Evolutionary conservation across 202 grass and related monocot genomes (phyloP).

Genomic region (Musa balbisiana): DNA sequence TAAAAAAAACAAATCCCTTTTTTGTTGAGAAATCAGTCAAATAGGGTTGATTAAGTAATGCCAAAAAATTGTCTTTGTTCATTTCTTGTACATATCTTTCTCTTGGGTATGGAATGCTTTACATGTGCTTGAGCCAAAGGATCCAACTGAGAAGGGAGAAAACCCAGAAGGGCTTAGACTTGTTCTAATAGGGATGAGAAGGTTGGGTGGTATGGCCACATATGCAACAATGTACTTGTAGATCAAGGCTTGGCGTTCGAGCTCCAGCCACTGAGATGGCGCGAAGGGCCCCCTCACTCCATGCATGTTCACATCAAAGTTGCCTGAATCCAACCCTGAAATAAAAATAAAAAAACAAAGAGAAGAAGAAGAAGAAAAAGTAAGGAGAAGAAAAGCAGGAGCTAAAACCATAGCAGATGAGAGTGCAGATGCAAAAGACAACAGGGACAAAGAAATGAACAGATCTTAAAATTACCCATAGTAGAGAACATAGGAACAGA

Average conservation of each 20-base stretch:
- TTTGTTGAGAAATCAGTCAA: too few species aligned
- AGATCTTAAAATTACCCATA: background rate
- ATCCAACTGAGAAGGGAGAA: constrained; percentile 50
- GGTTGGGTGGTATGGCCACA: constrained; percentile 54
- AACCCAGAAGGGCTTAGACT: constrained; percentile 34
- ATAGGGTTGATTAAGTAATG: too few species aligned
- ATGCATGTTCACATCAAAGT: constrained; percentile 53
- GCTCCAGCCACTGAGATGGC: constrained; percentile 82
- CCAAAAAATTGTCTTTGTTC: too few species aligned
- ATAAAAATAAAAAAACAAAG: background rate
- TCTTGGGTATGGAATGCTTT: constrained; percentile 27
- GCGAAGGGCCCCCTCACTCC: constrained; percentile 74
- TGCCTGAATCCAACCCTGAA: constrained; percentile 48
- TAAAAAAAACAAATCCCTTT: background rate
- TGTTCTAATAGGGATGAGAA: constrained; percentile 69
- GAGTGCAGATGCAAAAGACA: too few species aligned
- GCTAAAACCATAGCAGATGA: too few species aligned
- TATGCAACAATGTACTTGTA: constrained; percentile 85
- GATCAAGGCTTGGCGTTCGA: constrained; percentile 94
- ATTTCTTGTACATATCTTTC: background rate
- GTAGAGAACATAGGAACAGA: background rate
- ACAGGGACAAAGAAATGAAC: background rate
- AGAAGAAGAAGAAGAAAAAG: background rate
- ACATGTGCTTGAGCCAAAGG: constrained; percentile 71
- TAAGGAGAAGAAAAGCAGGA: background rate